Evolutionary conservation across 192 early-diverging fungal species (phyloP).

Genomic region (Coemansia aciculifera): DNA sequence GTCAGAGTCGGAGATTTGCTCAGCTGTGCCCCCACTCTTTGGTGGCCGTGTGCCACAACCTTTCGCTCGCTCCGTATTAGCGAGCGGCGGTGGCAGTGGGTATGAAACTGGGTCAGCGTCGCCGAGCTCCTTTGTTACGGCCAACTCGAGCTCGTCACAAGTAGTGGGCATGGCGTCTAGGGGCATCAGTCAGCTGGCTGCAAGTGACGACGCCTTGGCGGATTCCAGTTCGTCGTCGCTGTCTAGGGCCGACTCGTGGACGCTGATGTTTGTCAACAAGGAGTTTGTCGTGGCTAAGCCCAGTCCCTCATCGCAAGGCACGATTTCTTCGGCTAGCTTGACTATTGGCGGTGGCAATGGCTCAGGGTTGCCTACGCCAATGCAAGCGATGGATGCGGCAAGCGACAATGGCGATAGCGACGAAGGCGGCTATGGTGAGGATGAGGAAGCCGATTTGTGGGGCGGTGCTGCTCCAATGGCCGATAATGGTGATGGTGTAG

Average conservation of each 20-base stretch:
- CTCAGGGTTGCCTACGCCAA: not conserved
- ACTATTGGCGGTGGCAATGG: too few relatives aligned
- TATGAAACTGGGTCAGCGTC: slow-evolving; percentile 16
- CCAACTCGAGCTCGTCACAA: slow-evolving; percentile 8
- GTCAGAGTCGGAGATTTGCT: slow-evolving; percentile 23
- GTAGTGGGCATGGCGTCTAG: not conserved
- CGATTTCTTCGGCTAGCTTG: not conserved
- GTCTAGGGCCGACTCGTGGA: slow-evolving; percentile 47
- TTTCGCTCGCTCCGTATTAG: slow-evolving; percentile 1
- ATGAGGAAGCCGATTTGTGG: slow-evolving; percentile 14
- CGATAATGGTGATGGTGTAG: not conserved
- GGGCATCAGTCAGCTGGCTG: not conserved
- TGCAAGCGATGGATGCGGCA: not conserved
- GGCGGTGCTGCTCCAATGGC: slow-evolving; percentile 11
- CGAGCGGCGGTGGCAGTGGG: not conserved
- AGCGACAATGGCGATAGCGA: not conserved
- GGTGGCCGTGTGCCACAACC: not conserved
- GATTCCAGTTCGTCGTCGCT: slow-evolving; percentile 7
- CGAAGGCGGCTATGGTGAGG: not conserved
- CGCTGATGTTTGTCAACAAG: slow-evolving; percentile 54
- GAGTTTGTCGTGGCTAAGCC: slow-evolving; percentile 46
- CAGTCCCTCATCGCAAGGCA: not conserved
- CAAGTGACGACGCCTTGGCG: not conserved
- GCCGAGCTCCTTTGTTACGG: slow-evolving; percentile 35
- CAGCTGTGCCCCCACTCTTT: slow-evolving; percentile 10